phyloP scores from a whole-genome alignment of 306 rosid genomes.

The Biancaea sappan region DNA sequence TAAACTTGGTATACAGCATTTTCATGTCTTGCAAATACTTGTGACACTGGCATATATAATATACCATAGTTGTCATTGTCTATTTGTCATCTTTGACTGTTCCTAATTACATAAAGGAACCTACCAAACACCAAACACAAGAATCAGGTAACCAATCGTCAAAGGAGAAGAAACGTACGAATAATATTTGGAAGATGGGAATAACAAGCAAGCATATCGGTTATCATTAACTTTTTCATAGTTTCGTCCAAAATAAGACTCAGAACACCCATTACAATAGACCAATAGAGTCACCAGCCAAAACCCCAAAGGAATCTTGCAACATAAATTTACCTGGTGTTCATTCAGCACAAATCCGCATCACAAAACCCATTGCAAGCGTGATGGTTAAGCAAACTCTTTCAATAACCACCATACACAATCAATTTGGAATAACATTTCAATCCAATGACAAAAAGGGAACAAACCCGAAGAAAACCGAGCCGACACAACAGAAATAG shows the following conservation, averaged over 20 bases:
- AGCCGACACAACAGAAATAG: slow-evolving; percentile 28
- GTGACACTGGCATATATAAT: not conserved
- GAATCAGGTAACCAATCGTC: not conserved
- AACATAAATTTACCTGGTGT: slow-evolving; percentile 29
- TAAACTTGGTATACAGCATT: not conserved
- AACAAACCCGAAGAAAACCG: slow-evolving; percentile 18
- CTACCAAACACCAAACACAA: not conserved
- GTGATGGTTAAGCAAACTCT: slow-evolving; percentile 23
- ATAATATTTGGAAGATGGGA: not conserved
- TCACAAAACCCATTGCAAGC: slow-evolving; percentile 31
- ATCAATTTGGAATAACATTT: not conserved
- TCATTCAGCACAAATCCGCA: slow-evolving; percentile 23
- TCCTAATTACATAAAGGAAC: not conserved
- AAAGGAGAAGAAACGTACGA: slow-evolving; percentile 8
- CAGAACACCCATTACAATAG: slow-evolving; percentile 6
- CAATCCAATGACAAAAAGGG: not conserved
- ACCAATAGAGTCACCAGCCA: not conserved
- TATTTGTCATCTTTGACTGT: slow-evolving; percentile 3
- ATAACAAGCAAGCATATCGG: not conserved
- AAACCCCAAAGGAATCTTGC: not conserved
- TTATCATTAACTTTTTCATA: slow-evolving; percentile 2
- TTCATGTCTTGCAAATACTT: not conserved
- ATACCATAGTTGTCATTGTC: not conserved
- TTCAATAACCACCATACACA: not conserved
- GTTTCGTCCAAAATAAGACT: slow-evolving; percentile 3